These are phyloP conservation scores for Colletotrichum musicola DNA, from an alignment of 2,329 filamentous ascomycete genomes.

Conservation along the genomic window DNA sequence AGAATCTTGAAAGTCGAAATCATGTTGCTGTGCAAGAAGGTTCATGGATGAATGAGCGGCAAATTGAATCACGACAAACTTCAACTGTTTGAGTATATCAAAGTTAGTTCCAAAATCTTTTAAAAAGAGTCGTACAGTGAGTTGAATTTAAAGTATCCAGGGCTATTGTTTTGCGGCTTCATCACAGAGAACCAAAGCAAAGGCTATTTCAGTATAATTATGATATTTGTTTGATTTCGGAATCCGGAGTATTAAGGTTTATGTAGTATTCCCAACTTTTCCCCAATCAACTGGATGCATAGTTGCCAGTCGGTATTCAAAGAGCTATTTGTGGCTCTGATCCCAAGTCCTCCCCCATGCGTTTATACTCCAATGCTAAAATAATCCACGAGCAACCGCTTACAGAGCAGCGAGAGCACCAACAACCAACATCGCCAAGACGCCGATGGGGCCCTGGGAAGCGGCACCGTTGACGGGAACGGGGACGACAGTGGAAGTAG, in stretches of 20 bases:
- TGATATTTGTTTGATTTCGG: not conserved
- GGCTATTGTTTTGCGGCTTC: no score
- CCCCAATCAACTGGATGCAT: no score
- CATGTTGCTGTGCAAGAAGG: no score
- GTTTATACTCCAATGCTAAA: not conserved
- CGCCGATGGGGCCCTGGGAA: conserved; percentile 17
- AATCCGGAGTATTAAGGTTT: not conserved
- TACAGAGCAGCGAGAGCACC: conserved; percentile 29
- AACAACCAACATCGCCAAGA: conserved; percentile 26
- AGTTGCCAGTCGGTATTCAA: no score
- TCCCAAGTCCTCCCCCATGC: not conserved
- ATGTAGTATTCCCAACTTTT: not conserved
- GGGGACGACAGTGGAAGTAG: conserved; percentile 13
- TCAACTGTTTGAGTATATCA: no score
- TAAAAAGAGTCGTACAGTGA: no score
- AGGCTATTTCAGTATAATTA: not conserved
- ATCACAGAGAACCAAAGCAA: not conserved
- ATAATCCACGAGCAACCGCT: not conserved
- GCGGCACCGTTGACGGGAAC: conserved; percentile 27
- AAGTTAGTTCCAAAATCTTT: no score
- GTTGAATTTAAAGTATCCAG: no score
- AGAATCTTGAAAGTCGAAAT: no score
- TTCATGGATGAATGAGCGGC: no score
- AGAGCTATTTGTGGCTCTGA: not conserved
- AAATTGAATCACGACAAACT: no score